Evolutionary conservation across 306 rosid species (phyloP).

Genomic region (Vigna mungo): DNA sequence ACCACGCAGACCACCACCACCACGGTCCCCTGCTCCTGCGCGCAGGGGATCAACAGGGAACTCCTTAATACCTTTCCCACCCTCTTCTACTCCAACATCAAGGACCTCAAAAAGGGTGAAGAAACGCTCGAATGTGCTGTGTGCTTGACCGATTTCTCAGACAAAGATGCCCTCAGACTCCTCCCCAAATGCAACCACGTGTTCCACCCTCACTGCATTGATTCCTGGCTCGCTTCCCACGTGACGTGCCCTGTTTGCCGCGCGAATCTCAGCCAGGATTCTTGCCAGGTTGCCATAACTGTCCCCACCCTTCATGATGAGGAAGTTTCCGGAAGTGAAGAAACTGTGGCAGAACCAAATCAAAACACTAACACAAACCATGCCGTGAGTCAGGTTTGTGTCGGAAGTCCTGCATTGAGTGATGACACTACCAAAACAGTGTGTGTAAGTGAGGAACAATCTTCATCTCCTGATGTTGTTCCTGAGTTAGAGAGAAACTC

Average conservation of each 20-base stretch:
- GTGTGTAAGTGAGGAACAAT: background rate
- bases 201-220: constrained; percentile 75
- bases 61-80: constrained; percentile 64
- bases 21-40: constrained; percentile 34
- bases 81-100: constrained; percentile 64
- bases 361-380: background rate
- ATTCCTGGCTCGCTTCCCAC: constrained; percentile 71
- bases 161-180: constrained; percentile 66
- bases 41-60: constrained; percentile 56
- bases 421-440: background rate
- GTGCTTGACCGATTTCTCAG: constrained; percentile 71
- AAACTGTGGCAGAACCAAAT: background rate
- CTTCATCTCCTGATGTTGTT: background rate
- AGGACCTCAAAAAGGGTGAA: constrained; percentile 60
- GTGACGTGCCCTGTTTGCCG: constrained; percentile 83
- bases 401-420: background rate
- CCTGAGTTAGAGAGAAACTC: background rate
- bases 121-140: constrained; percentile 73
- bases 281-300: constrained; percentile 29
- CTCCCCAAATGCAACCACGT: constrained; percentile 77
- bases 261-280: constrained; percentile 49
- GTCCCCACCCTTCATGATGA: constrained; percentile 32
- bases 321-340: constrained; percentile 19
- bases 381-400: background rate
- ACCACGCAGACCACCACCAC: background rate